Conservation (phyloP, 2,329 filamentous ascomycete species). For the Ceratocystis smalleyi region DNA sequence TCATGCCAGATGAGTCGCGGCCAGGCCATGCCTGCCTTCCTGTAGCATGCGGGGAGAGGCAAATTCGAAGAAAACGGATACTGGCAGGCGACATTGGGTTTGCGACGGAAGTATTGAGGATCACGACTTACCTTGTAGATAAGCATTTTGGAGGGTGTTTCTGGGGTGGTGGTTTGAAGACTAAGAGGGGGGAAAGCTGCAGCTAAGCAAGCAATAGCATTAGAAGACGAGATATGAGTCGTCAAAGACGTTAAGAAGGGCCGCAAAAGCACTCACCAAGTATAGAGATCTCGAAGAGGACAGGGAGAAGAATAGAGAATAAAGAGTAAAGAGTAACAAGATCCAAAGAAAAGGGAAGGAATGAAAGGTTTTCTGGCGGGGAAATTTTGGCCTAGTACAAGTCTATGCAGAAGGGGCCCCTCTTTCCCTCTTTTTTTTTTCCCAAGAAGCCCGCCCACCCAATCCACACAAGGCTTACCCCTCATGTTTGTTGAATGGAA, state of each 20-base stretch:
- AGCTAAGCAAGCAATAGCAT: neutral
- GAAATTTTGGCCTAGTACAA: neutral
- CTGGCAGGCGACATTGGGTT: neutral
- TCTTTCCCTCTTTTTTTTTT: neutral
- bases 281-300: slow-evolving; percentile 18
- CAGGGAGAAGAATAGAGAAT: slow-evolving; percentile 19
- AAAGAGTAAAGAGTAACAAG: slow-evolving; percentile 16
- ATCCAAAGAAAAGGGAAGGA: slow-evolving; percentile 5
- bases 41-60: neutral
- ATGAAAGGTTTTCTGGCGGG: slow-evolving; percentile 12
- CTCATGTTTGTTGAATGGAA: too few relatives aligned
- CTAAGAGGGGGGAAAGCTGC: neutral
- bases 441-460: neutral
- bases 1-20: neutral
- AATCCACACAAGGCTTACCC: neutral
- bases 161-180: slow-evolving; percentile 7
- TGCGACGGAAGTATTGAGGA: neutral
- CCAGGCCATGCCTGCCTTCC: too few relatives aligned
- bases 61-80: neutral
- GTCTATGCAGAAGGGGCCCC: neutral
- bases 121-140: slow-evolving; percentile 47
- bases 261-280: slow-evolving; percentile 7
- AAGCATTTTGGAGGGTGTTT: slow-evolving; percentile 46
- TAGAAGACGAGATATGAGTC: neutral
- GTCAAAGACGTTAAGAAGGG: slow-evolving; percentile 11